Conservation (phyloP, 2,329 filamentous ascomycete genomes). For the Pestalotiopsis sp. region DNA sequence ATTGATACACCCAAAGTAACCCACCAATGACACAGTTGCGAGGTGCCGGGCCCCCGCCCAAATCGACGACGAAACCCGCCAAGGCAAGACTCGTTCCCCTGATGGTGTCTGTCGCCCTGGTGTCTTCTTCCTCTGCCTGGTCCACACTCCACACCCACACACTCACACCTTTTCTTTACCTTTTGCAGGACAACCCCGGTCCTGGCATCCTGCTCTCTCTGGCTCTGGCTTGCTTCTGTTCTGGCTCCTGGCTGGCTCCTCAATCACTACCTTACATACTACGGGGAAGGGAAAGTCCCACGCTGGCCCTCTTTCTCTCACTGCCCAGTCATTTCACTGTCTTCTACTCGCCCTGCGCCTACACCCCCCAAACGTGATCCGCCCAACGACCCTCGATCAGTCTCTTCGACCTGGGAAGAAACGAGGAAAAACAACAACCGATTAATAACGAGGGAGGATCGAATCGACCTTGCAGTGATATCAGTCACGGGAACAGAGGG, state of each 20-base stretch:
- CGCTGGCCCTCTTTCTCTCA: slow-evolving; percentile 11
- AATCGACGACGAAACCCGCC: slow-evolving; percentile 14
- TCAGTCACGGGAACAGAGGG: slow-evolving; percentile 12
- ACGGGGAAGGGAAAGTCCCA: slow-evolving; percentile 10
- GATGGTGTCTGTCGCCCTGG: slow-evolving; percentile 11
- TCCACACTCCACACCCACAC: neutral
- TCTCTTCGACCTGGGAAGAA: neutral
- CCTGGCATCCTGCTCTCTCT: neutral
- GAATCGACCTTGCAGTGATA: neutral
- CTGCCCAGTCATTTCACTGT: slow-evolving; percentile 9
- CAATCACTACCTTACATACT: neutral
- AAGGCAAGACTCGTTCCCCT: slow-evolving; percentile 13
- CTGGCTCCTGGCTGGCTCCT: neutral
- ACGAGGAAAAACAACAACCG: neutral
- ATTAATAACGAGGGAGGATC: neutral
- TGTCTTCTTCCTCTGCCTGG: neutral
- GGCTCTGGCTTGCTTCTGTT: no score
- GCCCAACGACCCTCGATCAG: neutral
- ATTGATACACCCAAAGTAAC: slow-evolving; percentile 11
- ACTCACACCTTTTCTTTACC: neutral
- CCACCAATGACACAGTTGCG: slow-evolving; percentile 13
- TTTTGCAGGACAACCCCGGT: neutral
- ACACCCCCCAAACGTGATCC: slow-evolving; percentile 1
- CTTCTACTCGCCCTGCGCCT: neutral
- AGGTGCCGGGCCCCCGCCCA: slow-evolving; percentile 9